These are phyloP conservation scores for Leccinellum luteum DNA, from an alignment of 768 basidiomycete genomes.

Conservation along the genomic window DNA sequence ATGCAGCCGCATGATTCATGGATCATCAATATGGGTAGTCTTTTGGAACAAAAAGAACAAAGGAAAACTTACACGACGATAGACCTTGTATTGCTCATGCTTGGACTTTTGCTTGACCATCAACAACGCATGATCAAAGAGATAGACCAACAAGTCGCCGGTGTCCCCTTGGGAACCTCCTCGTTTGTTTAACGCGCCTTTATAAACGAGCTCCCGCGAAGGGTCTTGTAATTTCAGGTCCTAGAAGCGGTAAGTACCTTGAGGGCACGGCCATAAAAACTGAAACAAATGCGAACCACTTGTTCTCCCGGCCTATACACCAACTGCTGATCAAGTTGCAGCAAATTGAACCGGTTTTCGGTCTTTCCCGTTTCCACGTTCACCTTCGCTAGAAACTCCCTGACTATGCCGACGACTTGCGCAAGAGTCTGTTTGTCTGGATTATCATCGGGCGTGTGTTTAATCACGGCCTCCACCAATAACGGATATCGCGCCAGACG, in stretches of 20 bases:
- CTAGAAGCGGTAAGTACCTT: slow-evolving; percentile 36
- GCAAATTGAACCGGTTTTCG: slow-evolving; percentile 93
- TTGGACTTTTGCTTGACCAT: slow-evolving; percentile 96
- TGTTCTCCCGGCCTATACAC: slow-evolving; percentile 87
- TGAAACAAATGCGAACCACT: slow-evolving; percentile 56
- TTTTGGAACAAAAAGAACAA: background rate
- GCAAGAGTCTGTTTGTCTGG: slow-evolving; percentile 78
- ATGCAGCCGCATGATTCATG: background rate
- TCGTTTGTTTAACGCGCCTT: slow-evolving; percentile 85
- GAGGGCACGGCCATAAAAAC: background rate
- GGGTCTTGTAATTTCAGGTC: slow-evolving; percentile 86
- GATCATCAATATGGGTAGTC: slow-evolving; percentile 7
- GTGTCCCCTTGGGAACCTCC: slow-evolving; percentile 68
- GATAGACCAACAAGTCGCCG: slow-evolving; percentile 88
- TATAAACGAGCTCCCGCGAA: slow-evolving; percentile 87
- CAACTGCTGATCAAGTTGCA: slow-evolving; percentile 91
- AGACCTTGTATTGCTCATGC: slow-evolving; percentile 89
- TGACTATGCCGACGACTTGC: slow-evolving; percentile 72
- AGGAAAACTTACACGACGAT: slow-evolving; percentile 70
- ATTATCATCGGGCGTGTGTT: slow-evolving; percentile 88
- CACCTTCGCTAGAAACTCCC: slow-evolving; percentile 82
- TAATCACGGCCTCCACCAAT: slow-evolving; percentile 85
- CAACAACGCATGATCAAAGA: slow-evolving; percentile 95
- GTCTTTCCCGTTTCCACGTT: slow-evolving; percentile 93
- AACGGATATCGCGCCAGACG: slow-evolving; percentile 96